Conservation (phyloP, 2,329 filamentous ascomycete genomes). For the Setomelanomma holmii region DNA sequence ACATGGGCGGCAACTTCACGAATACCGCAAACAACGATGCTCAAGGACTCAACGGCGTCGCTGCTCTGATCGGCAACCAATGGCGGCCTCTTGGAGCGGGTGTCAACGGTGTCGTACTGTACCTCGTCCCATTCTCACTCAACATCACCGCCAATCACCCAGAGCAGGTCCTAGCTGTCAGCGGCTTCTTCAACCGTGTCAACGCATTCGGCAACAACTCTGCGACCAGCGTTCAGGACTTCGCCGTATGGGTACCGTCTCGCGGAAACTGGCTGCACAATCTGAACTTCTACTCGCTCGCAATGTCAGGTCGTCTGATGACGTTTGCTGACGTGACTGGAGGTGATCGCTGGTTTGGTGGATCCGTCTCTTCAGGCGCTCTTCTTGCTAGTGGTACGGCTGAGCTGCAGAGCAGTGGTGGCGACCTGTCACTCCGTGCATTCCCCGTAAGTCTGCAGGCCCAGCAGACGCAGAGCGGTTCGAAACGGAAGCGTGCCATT, state of each 20-base stretch:
- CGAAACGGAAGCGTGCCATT: slow-evolving; percentile 52
- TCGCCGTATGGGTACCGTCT: slow-evolving; percentile 92
- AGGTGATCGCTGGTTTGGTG: slow-evolving; percentile 73
- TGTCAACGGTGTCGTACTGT: slow-evolving; percentile 78
- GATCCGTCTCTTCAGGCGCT: slow-evolving; percentile 80
- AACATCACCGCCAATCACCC: slow-evolving; percentile 74
- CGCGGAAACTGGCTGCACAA: slow-evolving; percentile 87
- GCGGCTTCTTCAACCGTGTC: slow-evolving; percentile 78
- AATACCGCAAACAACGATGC: slow-evolving; percentile 69
- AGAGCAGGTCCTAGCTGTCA: slow-evolving; percentile 79
- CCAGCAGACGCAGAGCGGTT: slow-evolving; percentile 34
- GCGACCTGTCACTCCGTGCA: slow-evolving; percentile 49
- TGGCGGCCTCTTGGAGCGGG: slow-evolving; percentile 87
- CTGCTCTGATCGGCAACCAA: slow-evolving; percentile 71
- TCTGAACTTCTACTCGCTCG: slow-evolving; percentile 66
- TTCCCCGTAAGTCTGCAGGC: slow-evolving; percentile 50
- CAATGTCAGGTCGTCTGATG: slow-evolving; percentile 75
- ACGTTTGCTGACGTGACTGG: slow-evolving; percentile 71
- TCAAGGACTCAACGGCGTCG: slow-evolving; percentile 75
- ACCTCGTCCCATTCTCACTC: slow-evolving; percentile 77
- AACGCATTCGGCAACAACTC: slow-evolving; percentile 70
- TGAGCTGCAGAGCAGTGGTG: slow-evolving; percentile 58
- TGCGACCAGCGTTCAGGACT: slow-evolving; percentile 71
- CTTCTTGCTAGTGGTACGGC: slow-evolving; percentile 76
- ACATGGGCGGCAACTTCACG: slow-evolving; percentile 85